Evolutionary conservation across 2,329 filamentous ascomycete genomes (phyloP).

Genomic region (Phyllosticta citribraziliensis): DNA sequence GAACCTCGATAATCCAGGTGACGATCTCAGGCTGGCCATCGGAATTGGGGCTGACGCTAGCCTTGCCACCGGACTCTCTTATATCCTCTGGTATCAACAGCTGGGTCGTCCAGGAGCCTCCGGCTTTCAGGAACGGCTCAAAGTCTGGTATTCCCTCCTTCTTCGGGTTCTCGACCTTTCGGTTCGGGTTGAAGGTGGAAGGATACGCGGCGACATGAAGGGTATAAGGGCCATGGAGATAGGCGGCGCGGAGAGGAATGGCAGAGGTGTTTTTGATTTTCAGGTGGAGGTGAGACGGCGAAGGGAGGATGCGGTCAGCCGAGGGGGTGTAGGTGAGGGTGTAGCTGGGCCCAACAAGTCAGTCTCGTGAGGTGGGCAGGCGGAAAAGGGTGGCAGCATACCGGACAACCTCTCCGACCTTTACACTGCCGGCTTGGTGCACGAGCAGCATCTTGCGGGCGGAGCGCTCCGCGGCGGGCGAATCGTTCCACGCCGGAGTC

Average conservation of each 20-base stretch:
- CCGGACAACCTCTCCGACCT: slow-evolving; percentile 87
- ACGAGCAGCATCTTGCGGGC: slow-evolving; percentile 64
- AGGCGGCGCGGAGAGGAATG: slow-evolving; percentile 84
- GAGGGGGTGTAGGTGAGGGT: slow-evolving; percentile 88
- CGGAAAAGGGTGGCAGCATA: slow-evolving; percentile 33
- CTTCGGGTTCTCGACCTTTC: slow-evolving; percentile 59
- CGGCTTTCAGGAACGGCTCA: slow-evolving; percentile 93
- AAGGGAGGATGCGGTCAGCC: slow-evolving; percentile 79
- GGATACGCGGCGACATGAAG: slow-evolving; percentile 82
- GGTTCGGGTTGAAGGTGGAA: slow-evolving; percentile 71
- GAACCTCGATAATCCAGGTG: slow-evolving; percentile 83
- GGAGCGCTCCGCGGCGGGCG: slow-evolving; percentile 21
- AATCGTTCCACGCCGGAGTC: slow-evolving; percentile 23
- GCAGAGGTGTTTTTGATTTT: slow-evolving; percentile 88
- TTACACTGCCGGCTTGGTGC: slow-evolving; percentile 83
- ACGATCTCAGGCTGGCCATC: slow-evolving; percentile 44
- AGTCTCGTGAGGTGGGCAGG: neutral
- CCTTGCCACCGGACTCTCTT: slow-evolving; percentile 50
- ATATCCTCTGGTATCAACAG: slow-evolving; percentile 73
- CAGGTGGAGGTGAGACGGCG: slow-evolving; percentile 69
- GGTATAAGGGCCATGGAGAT: slow-evolving; percentile 91
- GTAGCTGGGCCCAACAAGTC: slow-evolving; percentile 36
- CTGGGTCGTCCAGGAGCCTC: slow-evolving; percentile 72
- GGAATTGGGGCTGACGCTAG: slow-evolving; percentile 24
- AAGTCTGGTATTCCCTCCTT: slow-evolving; percentile 76